Conservation (phyloP, 2,329 filamentous ascomycete genomes). For the Botrytis aclada region DNA sequence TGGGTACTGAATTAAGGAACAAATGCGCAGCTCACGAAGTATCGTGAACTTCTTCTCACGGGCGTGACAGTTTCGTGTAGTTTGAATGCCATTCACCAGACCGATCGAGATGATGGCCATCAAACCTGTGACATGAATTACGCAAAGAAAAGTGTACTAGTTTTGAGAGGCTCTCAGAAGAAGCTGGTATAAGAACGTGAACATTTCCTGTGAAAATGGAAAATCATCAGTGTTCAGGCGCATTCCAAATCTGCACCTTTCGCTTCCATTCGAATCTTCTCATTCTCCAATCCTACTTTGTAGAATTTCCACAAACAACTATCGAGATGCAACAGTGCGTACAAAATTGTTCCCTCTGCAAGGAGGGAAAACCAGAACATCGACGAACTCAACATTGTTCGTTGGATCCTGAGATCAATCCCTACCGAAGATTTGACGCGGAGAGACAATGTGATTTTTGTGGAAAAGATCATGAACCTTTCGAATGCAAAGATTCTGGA, state of each 20-base stretch:
- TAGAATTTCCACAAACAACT: not conserved
- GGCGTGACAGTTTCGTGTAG: not conserved
- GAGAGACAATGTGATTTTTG: not conserved
- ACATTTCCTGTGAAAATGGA: not conserved
- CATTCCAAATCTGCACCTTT: not conserved
- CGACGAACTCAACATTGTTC: not conserved
- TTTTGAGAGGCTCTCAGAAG: not conserved
- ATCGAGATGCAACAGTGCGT: not conserved
- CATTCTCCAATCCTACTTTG: not conserved
- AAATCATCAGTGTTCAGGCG: not conserved
- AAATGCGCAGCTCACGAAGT: not conserved
- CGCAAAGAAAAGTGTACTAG: rapidly evolving
- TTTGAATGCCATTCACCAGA: not conserved
- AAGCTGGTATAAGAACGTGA: not conserved
- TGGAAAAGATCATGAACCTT: not conserved
- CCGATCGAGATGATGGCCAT: not conserved
- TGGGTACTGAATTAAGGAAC: not conserved
- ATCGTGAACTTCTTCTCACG: not conserved
- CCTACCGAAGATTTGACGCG: not conserved
- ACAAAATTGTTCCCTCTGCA: not conserved
- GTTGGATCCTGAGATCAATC: not conserved
- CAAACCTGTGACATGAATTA: not conserved
- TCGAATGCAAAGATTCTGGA: not conserved
- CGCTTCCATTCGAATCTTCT: too few species aligned
- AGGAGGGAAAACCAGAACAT: not conserved